Conservation (phyloP, 805 yeast genomes). For the Zygotorulaspora danielsina region DNA sequence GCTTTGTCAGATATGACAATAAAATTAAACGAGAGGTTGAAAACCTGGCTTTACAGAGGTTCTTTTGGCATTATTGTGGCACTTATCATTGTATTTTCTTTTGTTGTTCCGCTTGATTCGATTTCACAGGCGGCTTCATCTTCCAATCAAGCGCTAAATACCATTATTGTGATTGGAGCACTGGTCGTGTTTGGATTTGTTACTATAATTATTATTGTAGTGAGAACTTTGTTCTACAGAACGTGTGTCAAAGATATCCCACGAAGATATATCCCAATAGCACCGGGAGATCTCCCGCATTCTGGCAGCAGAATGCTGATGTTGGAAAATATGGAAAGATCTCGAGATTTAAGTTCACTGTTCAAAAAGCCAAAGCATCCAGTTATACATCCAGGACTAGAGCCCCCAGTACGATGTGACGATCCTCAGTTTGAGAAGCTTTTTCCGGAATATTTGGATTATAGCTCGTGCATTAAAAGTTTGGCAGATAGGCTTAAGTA, state of each 20-base stretch:
- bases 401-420: slow-evolving; percentile 40
- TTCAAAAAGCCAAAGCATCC: slow-evolving; percentile 42
- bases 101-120: slow-evolving; percentile 78
- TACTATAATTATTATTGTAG: slow-evolving; percentile 48
- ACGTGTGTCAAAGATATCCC: slow-evolving; percentile 73
- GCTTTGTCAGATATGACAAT: slow-evolving; percentile 6
- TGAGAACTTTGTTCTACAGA: slow-evolving; percentile 55
- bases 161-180: slow-evolving; percentile 74
- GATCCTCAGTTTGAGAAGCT: slow-evolving; percentile 29
- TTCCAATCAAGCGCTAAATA: slow-evolving; percentile 64
- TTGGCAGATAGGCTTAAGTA: slow-evolving; percentile 55
- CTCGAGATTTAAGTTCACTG: slow-evolving; percentile 39
- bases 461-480: slow-evolving; percentile 56
- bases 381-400: slow-evolving; percentile 51
- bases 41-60: slow-evolving; percentile 20
- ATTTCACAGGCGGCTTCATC: slow-evolving; percentile 54
- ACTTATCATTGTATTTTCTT: slow-evolving; percentile 51
- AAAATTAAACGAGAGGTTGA: slow-evolving; percentile 6
- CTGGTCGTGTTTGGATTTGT: slow-evolving; percentile 56
- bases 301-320: slow-evolving; percentile 40
- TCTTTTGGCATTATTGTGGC: slow-evolving; percentile 24
- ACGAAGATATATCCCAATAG: slow-evolving; percentile 64
- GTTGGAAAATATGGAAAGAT: slow-evolving; percentile 39
- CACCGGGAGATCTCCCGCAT: slow-evolving; percentile 54
- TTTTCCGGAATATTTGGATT: slow-evolving; percentile 40